These are phyloP conservation scores for Verticillium klebahnii DNA, from an alignment of 2,329 filamentous ascomycete genomes.

Conservation along the genomic window DNA sequence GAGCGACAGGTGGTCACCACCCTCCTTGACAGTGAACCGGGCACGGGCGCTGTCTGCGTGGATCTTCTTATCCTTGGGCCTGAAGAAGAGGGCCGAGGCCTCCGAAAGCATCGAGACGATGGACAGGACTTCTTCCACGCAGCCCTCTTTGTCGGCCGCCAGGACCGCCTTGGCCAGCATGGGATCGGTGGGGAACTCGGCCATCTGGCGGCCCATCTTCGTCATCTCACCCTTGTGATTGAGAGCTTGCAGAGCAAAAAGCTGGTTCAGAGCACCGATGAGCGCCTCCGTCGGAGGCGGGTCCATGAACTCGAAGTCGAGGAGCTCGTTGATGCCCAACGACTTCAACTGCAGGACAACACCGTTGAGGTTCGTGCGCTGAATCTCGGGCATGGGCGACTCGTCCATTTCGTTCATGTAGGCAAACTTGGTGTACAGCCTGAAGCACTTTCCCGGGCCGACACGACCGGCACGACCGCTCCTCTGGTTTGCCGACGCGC, in stretches of 20 bases:
- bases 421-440: slow-evolving; percentile 88
- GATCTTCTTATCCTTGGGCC: slow-evolving; percentile 95
- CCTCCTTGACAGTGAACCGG: slow-evolving; percentile 84
- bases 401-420: slow-evolving; percentile 95
- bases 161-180: slow-evolving; percentile 89
- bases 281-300: slow-evolving; percentile 85
- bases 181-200: slow-evolving; percentile 88
- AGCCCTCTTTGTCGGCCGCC: slow-evolving; percentile 84
- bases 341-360: slow-evolving; percentile 85
- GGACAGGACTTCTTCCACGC: slow-evolving; percentile 86
- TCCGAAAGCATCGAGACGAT: slow-evolving; percentile 95
- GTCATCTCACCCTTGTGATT: slow-evolving; percentile 88
- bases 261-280: slow-evolving; percentile 81
- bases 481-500: slow-evolving; percentile 88
- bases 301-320: slow-evolving; percentile 96
- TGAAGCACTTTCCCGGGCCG: slow-evolving; percentile 86
- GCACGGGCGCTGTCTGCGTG: slow-evolving; percentile 88
- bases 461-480: slow-evolving; percentile 91
- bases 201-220: slow-evolving; percentile 88
- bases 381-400: slow-evolving; percentile 87
- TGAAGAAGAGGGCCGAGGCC: slow-evolving; percentile 83
- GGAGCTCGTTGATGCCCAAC: slow-evolving; percentile 84
- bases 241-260: slow-evolving; percentile 85
- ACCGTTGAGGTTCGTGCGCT: slow-evolving; percentile 80
- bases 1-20: slow-evolving; percentile 82